Evolutionary conservation across 139 green algal species (phyloP).

Genomic region (Chlamydomonas schloesseri): DNA sequence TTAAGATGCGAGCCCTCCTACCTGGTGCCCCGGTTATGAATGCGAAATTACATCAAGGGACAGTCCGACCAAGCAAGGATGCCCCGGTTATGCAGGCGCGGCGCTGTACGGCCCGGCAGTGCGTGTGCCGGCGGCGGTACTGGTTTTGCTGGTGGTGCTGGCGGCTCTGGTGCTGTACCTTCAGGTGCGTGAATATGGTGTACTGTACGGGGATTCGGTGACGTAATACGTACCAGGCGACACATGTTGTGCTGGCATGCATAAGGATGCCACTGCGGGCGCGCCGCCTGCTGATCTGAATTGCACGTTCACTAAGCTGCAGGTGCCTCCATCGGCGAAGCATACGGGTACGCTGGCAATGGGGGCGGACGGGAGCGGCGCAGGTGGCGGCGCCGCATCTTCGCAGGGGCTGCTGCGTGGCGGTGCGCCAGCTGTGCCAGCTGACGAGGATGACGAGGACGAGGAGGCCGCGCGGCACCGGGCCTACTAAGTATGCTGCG

Average conservation of each 20-base stretch:
- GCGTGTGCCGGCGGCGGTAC: constrained; percentile 29
- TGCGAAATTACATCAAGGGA: too few relatives aligned
- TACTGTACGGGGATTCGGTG: too few relatives aligned
- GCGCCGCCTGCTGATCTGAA: too few relatives aligned
- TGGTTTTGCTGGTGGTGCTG: constrained; percentile 50
- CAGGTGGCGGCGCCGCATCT: neutral
- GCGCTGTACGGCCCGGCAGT: constrained; percentile 32
- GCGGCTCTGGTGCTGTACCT: constrained; percentile 35
- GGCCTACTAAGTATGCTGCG: too few relatives aligned
- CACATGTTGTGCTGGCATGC: too few relatives aligned
- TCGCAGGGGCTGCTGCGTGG: constrained; percentile 5
- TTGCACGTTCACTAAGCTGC: too few relatives aligned
- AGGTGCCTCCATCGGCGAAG: neutral
- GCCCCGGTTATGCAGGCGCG: neutral
- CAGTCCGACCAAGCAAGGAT: too few relatives aligned
- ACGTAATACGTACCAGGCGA: too few relatives aligned
- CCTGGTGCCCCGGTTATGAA: too few relatives aligned
- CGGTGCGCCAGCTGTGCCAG: neutral
- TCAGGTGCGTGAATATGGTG: constrained; percentile 20
- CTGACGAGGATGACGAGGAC: neutral
- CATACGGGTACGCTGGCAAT: neutral
- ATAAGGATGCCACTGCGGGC: too few relatives aligned
- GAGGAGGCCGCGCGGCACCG: neutral
- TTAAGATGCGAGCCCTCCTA: too few relatives aligned
- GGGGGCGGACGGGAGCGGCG: neutral